phyloP scores from a whole-genome alignment of 2,329 filamentous ascomycete genomes.

The Xylariaceae sp. region DNA sequence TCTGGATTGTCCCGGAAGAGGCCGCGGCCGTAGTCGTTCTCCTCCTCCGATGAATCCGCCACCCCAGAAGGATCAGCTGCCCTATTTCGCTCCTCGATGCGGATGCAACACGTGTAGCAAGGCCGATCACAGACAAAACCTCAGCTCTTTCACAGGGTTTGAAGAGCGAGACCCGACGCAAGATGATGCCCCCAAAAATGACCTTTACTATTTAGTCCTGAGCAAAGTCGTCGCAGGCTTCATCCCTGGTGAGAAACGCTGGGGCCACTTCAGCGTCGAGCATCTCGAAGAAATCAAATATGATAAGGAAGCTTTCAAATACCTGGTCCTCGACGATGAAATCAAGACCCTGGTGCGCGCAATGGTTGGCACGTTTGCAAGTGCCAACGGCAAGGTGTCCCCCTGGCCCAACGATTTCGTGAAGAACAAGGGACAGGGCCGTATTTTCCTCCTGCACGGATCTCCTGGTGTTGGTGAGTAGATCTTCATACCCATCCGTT shows the following conservation, averaged over 20 bases:
- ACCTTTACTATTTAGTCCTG: slow-evolving; percentile 40
- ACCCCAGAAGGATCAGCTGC: slow-evolving; percentile 32
- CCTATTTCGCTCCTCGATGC: slow-evolving; percentile 37
- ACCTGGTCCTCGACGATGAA: slow-evolving; percentile 44
- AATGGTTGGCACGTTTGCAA: slow-evolving; percentile 43
- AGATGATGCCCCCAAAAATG: slow-evolving; percentile 33
- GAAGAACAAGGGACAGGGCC: slow-evolving; percentile 46
- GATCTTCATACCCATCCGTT: no score
- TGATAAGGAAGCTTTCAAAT: slow-evolving; percentile 46
- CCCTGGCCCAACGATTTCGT: slow-evolving; percentile 45
- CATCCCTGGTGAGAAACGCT: slow-evolving; percentile 39
- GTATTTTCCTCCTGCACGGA: slow-evolving; percentile 48
- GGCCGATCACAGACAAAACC: slow-evolving; percentile 4
- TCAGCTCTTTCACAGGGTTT: slow-evolving; percentile 35
- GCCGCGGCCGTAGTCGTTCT: slow-evolving; percentile 2
- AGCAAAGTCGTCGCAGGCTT: slow-evolving; percentile 43
- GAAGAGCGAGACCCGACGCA: slow-evolving; percentile 34
- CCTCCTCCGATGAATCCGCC: slow-evolving; percentile 4
- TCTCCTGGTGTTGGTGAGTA: slow-evolving; percentile 43
- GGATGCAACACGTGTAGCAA: slow-evolving; percentile 34
- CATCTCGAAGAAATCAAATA: slow-evolving; percentile 35
- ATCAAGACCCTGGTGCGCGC: slow-evolving; percentile 44
- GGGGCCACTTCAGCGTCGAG: slow-evolving; percentile 39
- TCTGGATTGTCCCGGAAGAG: slow-evolving; percentile 19
- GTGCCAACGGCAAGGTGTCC: slow-evolving; percentile 31